Base-by-base conservation (phyloP, 768 basidiomycete species). In the Mycena filopes region DNA sequence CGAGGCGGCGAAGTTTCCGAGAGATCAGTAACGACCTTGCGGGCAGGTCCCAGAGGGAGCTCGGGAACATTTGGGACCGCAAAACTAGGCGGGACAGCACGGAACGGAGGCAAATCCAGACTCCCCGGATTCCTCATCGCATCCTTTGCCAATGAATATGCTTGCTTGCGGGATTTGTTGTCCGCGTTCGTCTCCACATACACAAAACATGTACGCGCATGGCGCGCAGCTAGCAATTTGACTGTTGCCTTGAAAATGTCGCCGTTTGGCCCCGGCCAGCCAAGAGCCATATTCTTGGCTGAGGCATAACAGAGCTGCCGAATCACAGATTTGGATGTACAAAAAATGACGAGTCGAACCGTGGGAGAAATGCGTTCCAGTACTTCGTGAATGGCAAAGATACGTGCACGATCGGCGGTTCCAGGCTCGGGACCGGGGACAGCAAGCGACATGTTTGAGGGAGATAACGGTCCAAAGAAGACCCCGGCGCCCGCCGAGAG, bases 201-300 rank as follows among this genome's bases (percentile, higher is more conserved):
- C 3, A 50, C 49, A 16, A 50, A 50, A 31, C 28, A 50, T 4
- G 49, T 50, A 5, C 49, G 28, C 10, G 49, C 49, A 31, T 50
- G 26, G 3, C 28, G 25, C 12, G 49, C 49, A 18, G 49, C 25
- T 26, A 50, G 23, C n/a, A 50, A 7, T 21, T 50, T 50, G 5
- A 50, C 23, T 10, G 49, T 50, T 4, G 49, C 49, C 49, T 50
- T 50, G 25, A 50, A 50, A 31, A 50, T 13, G 31, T 50, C 49
- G 3, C 18, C 49, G n/a, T 50, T 50, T 29, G 49, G 8, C 4
- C 49, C 28, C 9, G 49, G 49, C 49, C 49, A 50, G 18, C 49
- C 49, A 11, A 50, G 28, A 8, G 49, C 28, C 28, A 31, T 29
- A n/a, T 50, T 46, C 16, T 29, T 50, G 7, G 49, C 49, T 11